A percentile compares a stretch with the other conserved stretches of the same genome.
Evolutionary conservation across 768 basidiomycete genomes (phyloP).

Genomic region (Lyophyllum semitale): DNA sequence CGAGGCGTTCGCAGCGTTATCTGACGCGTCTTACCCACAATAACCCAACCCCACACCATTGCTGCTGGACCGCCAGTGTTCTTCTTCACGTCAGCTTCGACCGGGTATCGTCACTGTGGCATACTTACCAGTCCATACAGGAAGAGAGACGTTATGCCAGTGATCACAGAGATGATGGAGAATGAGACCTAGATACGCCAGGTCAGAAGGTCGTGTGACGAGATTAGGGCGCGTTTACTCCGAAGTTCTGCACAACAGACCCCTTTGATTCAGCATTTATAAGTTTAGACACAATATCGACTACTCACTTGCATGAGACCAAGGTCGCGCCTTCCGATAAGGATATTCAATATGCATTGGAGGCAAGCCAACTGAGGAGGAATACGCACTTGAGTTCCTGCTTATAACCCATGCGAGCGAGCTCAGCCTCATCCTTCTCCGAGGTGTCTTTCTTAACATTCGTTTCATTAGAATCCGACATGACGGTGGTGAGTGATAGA

Average conservation of each 20-base stretch:
- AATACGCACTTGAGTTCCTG: conserved; percentile 21
- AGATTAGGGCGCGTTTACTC: conserved; percentile 33
- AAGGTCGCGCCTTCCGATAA: conserved; percentile 52
- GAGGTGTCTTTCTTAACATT: not conserved
- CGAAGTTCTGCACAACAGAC: conserved; percentile 54
- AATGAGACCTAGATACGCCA: conserved; percentile 50
- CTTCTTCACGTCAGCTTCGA: conserved; percentile 28
- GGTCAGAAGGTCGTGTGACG: not conserved
- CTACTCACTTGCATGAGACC: conserved; percentile 57
- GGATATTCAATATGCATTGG: not conserved
- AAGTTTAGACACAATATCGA: not conserved
- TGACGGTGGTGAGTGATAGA: not conserved
- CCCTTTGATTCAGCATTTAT: conserved; percentile 5
- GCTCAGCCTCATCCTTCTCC: conserved; percentile 22
- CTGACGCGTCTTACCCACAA: conserved; percentile 47
- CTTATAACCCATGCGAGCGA: conserved; percentile 26
- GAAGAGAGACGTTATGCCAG: conserved; percentile 71
- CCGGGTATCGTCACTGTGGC: not conserved
- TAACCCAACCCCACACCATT: conserved; percentile 77
- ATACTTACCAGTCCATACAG: conserved; percentile 62
- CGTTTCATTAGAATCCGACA: not conserved
- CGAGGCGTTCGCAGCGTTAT: not conserved
- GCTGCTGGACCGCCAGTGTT: conserved; percentile 76
- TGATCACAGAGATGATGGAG: conserved; percentile 76
- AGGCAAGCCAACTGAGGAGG: not conserved